Evolutionary conservation across 495 filamentous ascomycete genomes (phyloP).

Genomic region (Tuber borchii): DNA sequence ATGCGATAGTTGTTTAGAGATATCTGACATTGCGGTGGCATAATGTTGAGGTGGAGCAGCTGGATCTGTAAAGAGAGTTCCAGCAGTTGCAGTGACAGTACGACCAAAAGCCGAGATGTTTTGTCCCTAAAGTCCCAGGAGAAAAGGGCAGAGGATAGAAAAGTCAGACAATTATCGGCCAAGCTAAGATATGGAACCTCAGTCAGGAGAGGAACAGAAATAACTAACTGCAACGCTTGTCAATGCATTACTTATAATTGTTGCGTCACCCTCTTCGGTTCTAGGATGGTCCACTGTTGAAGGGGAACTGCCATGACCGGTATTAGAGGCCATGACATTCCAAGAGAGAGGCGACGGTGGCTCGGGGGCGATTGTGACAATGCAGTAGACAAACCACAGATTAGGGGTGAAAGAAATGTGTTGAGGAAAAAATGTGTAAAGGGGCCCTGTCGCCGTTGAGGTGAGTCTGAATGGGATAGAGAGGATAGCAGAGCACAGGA

Average conservation of each 20-base stretch:
- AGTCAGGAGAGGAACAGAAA: slow-evolving; percentile 18
- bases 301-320: slow-evolving; percentile 39
- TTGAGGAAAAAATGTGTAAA: not conserved
- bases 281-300: slow-evolving; percentile 29
- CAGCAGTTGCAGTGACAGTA: slow-evolving; percentile 90
- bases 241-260: slow-evolving; percentile 29
- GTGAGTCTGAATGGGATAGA: not conserved
- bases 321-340: slow-evolving; percentile 40
- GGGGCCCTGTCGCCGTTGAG: slow-evolving; percentile 12
- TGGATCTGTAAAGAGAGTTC: slow-evolving; percentile 64
- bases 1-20: slow-evolving; percentile 73
- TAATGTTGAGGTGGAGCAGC: slow-evolving; percentile 58
- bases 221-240: slow-evolving; percentile 35
- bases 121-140: slow-evolving; percentile 56
- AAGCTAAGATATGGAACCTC: slow-evolving; percentile 29
- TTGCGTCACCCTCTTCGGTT: slow-evolving; percentile 27
- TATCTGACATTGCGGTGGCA: slow-evolving; percentile 76
- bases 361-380: slow-evolving; percentile 10
- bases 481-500: slow-evolving; percentile 15
- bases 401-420: not conserved
- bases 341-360: slow-evolving; percentile 20
- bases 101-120: slow-evolving; percentile 87
- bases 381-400: slow-evolving; percentile 1
- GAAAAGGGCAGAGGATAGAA: slow-evolving; percentile 27
- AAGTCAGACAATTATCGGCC: slow-evolving; percentile 23